Evolutionary conservation across 2,329 filamentous ascomycete genomes (phyloP), one percentile per base, ranked within the genome.

Genomic region (Aspergillus clavatus): DNA sequence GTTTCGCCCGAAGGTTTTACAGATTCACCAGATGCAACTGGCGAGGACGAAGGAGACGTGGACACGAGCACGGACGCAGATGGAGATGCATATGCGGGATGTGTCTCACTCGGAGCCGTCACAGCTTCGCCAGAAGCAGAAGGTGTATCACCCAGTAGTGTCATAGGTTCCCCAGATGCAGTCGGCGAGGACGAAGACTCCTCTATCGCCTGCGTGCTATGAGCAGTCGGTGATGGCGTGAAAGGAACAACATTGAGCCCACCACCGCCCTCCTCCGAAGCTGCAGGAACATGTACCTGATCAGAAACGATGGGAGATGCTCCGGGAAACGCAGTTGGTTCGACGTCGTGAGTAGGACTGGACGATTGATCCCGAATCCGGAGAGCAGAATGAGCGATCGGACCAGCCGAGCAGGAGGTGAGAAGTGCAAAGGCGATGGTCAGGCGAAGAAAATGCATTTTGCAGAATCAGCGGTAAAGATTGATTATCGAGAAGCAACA

Each of bases 301-400:
- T 8, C 23, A 5, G 23, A 24, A 19, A 4, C 31, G 7, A 35
- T 7, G 11, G 10, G 2, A 2, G 18, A 2, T 10, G 18, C 14
- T 5, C 31, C 18, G 8, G 31, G 8, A 21, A 18, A 35, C 18
- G 10, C 31, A 4, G 10, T 35, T 11, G 16, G 16, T 18, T 16
- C 29, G 18, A 18, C 10, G 3, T 2, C 11, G 5, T 10, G 14
- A 11, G 14, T 21, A 11, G 4, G 8, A 24, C 6, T 35, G 16
- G 11, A 10, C 12, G 40, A 35, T 6, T 48, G 28, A 16, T 45
- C 22, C 21, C 42, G 31, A 21, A 47, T 19, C 18, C 31, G 36
- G 22, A 36, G 40, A 29, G 43, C 24, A 31, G 51, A 51, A 28
- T 51, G 57, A 47, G 52, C 47, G 39, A 65, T 61, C 52, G 61